A percentile compares a stretch with the other conserved stretches of the same genome.
Conservation (phyloP, 2,329 filamentous ascomycete species). For the Fusarium sp. region DNA sequence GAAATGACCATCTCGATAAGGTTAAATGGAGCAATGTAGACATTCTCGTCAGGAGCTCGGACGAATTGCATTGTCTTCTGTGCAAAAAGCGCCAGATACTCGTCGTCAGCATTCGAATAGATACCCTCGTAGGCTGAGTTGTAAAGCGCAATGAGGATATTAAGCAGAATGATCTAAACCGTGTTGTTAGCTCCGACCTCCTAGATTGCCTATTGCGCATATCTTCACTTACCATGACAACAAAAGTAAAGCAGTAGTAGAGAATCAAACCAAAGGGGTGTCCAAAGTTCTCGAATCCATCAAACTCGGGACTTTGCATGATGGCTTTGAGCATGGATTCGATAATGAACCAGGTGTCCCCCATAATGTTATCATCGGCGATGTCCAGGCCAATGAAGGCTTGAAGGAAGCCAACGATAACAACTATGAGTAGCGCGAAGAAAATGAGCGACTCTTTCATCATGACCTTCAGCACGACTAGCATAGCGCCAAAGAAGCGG, state of each 20-base stretch:
- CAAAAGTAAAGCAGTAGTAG: conserved; percentile 97
- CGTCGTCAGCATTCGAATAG: conserved; percentile 91
- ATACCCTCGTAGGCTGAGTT: conserved; percentile 97
- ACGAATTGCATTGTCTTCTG: conserved; percentile 98
- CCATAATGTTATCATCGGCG: conserved; percentile 75
- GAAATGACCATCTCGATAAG: conserved; percentile 87
- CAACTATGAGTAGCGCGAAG: conserved; percentile 87
- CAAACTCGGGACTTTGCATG: conserved; percentile 92
- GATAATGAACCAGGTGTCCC: conserved; percentile 78
- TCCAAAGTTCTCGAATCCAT: conserved; percentile 87
- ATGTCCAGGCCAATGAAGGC: conserved; percentile 93
- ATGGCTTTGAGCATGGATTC: conserved; percentile 89
- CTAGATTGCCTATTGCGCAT: neutral
- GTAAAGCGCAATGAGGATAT: conserved; percentile 96
- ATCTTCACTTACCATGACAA: conserved; percentile 79
- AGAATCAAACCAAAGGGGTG: conserved; percentile 94
- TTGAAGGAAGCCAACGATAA: conserved; percentile 89
- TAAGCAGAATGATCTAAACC: conserved; percentile 76
- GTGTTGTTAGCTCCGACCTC: neutral
- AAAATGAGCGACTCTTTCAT: conserved; percentile 96
- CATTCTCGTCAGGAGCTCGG: conserved; percentile 95
- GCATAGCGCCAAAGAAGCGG: conserved; percentile 97
- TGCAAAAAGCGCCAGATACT: conserved; percentile 92
- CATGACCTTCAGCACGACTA: conserved; percentile 95
- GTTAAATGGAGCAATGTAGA: conserved; percentile 97